Evolutionary conservation across 257 asterid genomes (phyloP), one percentile per base, ranked within the genome.

Genomic region (Solanum sejunctum): DNA sequence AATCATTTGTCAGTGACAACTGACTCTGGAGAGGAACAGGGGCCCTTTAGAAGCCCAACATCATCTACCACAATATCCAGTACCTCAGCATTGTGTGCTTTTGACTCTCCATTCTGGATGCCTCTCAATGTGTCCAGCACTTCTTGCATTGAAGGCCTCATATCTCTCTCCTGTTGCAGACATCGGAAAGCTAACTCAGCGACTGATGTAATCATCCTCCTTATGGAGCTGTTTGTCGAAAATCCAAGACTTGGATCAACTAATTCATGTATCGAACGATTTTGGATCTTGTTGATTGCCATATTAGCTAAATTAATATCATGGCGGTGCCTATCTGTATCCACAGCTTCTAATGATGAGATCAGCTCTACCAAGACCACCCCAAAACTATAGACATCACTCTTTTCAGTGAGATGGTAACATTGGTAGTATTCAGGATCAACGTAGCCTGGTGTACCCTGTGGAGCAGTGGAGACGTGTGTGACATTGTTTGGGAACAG

Each of bases 391-490:
- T 92, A 96, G 0, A 96, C 98, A 13, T 96, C 98, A 67, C 99
- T 96, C 87, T 93, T 96, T 66, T 93, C 99, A 1, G 99, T 96
- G 26, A 96, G 94, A 52, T 92, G 98, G 92, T 96, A 96, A 88
- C 95, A 91, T 78, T 90, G 98, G 87, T 92, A 93, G 86, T 96
- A 96, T 90, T 94, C 99, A 1, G 99, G 99, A 82, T 96, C 99
- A 10, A 96, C 99, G 12, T 96, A 96, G 12, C 98, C 99, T 0
- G 98, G 99, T 3, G 99, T 96, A 45, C 99, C 99, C 70, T 96
- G 99, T 16, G 99, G 99, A 28, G 99, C 99, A 2, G 98, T 96
- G 10, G 99, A 96, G 80, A 96, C 97, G 73, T 96, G 99, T 1
- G 99, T 92, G 88, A 88, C 98, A 16, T 96, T 88, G 13, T 8